Evolutionary conservation across 164 flowering plant species (phyloP), one percentile per base, ranked within the genome.

Genomic region (Aristolochia contorta): DNA sequence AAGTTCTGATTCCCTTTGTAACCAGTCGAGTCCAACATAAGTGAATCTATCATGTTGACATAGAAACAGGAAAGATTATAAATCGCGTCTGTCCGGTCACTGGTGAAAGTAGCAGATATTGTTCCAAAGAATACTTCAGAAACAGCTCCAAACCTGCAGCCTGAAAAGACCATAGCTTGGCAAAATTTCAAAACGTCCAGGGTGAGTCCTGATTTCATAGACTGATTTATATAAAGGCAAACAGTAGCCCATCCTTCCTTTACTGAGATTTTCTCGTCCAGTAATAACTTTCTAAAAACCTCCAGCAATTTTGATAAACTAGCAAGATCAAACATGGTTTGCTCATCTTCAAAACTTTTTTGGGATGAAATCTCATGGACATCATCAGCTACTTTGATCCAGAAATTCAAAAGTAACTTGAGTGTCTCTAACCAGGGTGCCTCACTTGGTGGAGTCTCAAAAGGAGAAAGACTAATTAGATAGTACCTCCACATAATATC

Each of bases 91-190:
- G 43, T 23, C 25, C 65, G 33, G 48, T 62, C 57, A 37, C 61
- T 1, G 27, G 16, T 47, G 47, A 67, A 45, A 54, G 62, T 56
- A n/a, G 58, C 23, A 50, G 67, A 60, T 18, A 64, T 41, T n/a
- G 71, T 74, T 67, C 68, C 79, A 57, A 71, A 71, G 71, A 78
- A 86, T 25, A 84, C 79, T 49, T 72, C 77, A 59, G 83, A 72
- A 62, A 82, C 59, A 16, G 86, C 75, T 66, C 71, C 74, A 74
- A 88, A 86, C 15, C 78, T 74, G 71, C 95, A 90, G 41, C 92
- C 91, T 62, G 92, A 81, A 56, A 81, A 76, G 47, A 88, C 54
- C 97, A 93, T 90, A 16, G 89, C 77, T 78, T 71, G 77, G 79
- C 86, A 86, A 71, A 90, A 83, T 37, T 56, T 70, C 16, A 60